A percentile compares a stretch with the other conserved stretches of the same genome.
These are phyloP conservation scores for Zostera marina DNA, from an alignment of 116 monocot species.

Conservation along the genomic window DNA sequence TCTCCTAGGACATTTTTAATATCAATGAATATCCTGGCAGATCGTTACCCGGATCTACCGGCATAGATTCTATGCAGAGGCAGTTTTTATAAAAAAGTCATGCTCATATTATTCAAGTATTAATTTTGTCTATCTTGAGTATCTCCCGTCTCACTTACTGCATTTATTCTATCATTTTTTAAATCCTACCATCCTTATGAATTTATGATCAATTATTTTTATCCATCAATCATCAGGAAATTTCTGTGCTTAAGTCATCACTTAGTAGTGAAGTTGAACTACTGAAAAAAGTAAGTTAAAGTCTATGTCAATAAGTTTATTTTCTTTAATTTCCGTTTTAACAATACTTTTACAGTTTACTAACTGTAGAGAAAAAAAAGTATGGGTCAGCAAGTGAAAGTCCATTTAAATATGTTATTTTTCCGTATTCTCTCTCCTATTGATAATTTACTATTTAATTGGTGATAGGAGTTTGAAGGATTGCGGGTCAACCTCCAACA, in stretches of 20 bases:
- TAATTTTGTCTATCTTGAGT: too few species aligned
- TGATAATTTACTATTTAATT: background rate
- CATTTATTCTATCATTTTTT: too few species aligned
- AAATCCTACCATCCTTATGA: too few species aligned
- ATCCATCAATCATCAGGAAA: background rate
- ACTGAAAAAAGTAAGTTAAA: conserved; percentile 5
- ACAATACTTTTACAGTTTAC: background rate
- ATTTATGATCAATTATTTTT: too few species aligned
- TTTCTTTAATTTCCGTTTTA: background rate
- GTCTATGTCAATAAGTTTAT: conserved; percentile 1
- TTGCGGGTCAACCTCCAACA: conserved; percentile 6
- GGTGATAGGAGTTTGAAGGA: conserved; percentile 9
- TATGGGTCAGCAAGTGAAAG: background rate
- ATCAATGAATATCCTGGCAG: too few species aligned
- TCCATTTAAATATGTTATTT: background rate
- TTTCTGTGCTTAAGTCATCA: conserved; percentile 7
- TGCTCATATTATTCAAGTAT: too few species aligned
- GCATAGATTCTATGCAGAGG: too few species aligned
- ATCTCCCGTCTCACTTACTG: too few species aligned
- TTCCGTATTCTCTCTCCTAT: background rate
- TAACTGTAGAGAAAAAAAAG: too few species aligned
- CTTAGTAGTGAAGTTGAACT: conserved; percentile 7
- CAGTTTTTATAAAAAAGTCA: too few species aligned
- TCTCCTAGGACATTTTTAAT: too few species aligned
- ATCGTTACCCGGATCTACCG: too few species aligned